These are phyloP conservation scores for Fusarium humuli DNA, from an alignment of 2,329 filamentous ascomycete species.

Conservation along the genomic window DNA sequence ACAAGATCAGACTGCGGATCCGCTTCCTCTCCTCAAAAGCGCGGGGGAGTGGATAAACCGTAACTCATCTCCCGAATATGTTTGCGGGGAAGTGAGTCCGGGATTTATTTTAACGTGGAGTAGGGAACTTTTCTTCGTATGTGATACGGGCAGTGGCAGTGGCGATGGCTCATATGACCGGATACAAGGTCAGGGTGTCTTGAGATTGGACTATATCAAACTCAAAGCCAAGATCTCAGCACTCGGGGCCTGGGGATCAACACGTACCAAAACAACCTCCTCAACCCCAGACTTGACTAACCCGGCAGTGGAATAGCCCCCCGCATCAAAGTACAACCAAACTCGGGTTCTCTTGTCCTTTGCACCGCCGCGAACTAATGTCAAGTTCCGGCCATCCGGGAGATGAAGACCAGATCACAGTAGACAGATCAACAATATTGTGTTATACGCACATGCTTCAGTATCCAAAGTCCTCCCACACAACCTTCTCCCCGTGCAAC, in stretches of 20 bases:
- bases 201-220: neutral
- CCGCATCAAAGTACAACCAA: conserved; percentile 23
- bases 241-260: neutral
- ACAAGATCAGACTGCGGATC: conserved; percentile 30
- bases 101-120: conserved; percentile 4
- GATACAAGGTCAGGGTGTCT: neutral
- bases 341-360: conserved; percentile 17
- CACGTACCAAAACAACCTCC: conserved; percentile 6
- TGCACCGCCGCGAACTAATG: conserved; percentile 23
- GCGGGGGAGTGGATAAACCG: conserved; percentile 28
- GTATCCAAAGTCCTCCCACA: conserved; percentile 72
- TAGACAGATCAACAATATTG: neutral
- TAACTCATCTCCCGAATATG: conserved; percentile 17
- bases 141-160: neutral
- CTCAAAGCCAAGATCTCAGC: neutral
- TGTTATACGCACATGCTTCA: conserved; percentile 44
- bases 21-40: conserved; percentile 16
- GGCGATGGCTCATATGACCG: neutral
- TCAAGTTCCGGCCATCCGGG: conserved; percentile 29
- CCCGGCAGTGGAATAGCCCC: conserved; percentile 24
- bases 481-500: conserved; percentile 65
- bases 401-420: conserved; percentile 3
- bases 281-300: conserved; percentile 27
- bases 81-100: conserved; percentile 25
- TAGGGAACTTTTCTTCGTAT: neutral